A percentile compares a stretch with the other conserved stretches of the same genome.
These are phyloP conservation scores for Cordia subcordata DNA, from an alignment of 257 asterid species.

Conservation along the genomic window DNA sequence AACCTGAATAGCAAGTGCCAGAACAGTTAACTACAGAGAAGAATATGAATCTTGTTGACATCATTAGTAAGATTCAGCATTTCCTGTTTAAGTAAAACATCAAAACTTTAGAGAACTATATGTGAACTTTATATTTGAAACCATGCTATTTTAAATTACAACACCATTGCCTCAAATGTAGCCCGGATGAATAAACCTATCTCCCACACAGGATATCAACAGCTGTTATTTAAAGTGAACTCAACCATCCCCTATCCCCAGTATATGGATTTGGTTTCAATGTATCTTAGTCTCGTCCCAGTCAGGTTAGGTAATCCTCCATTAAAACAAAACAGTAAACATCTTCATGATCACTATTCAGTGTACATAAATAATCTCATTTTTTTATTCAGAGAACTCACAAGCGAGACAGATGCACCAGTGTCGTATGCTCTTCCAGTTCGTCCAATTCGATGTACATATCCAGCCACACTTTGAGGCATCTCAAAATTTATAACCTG, in stretches of 20 bases:
- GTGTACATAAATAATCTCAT: not conserved
- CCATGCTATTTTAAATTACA: no score
- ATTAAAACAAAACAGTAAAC: not conserved
- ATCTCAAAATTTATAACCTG: conserved; percentile 91
- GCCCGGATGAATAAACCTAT: no score
- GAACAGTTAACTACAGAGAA: not conserved
- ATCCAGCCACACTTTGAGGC: conserved; percentile 82
- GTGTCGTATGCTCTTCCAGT: conserved; percentile 93
- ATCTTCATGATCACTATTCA: not conserved
- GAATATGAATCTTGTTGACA: not conserved
- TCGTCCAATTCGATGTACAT: conserved; percentile 97
- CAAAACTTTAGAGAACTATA: not conserved
- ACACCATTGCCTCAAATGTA: no score
- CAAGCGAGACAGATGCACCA: conserved; percentile 96
- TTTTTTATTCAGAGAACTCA: conserved; percentile 32
- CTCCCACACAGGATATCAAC: no score
- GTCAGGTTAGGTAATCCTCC: no score
- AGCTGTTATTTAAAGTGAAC: no score
- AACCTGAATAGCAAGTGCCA: conserved; percentile 36
- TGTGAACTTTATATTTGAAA: no score
- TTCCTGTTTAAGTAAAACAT: no score
- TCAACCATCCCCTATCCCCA: no score
- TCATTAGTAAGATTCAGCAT: not conserved
- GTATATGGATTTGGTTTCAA: no score
- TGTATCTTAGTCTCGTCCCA: no score